Conservation (phyloP, 2,329 filamentous ascomycete species). For the Daldinia eschscholtzii region DNA sequence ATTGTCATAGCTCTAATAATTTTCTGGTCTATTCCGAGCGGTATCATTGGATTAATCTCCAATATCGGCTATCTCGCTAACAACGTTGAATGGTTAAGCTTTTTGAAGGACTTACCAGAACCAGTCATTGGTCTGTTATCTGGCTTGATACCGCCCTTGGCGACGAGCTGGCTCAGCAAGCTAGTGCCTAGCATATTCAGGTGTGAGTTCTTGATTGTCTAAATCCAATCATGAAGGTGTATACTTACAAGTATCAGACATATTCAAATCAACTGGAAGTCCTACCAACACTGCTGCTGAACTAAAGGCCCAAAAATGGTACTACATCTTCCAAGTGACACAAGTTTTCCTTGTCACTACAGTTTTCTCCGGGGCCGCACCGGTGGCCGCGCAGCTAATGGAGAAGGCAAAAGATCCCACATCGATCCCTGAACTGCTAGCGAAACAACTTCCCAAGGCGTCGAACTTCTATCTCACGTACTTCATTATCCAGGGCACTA, state of each 20-base stretch:
- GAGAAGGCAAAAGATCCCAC: constrained; percentile 48
- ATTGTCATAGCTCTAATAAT: constrained; percentile 80
- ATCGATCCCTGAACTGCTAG: constrained; percentile 64
- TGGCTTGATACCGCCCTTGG: constrained; percentile 82
- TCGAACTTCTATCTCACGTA: constrained; percentile 85
- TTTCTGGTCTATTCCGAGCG: constrained; percentile 85
- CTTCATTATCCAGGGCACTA: constrained; percentile 80
- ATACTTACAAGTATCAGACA: constrained; percentile 59
- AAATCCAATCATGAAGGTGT: not conserved
- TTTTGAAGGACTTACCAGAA: constrained; percentile 77
- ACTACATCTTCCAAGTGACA: constrained; percentile 83
- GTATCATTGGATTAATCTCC: constrained; percentile 84
- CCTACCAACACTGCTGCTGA: constrained; percentile 80
- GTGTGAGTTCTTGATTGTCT: constrained; percentile 59
- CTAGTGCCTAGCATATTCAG: constrained; percentile 83
- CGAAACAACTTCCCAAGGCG: constrained; percentile 73
- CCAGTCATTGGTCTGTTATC: constrained; percentile 82
- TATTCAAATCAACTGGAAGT: constrained; percentile 77
- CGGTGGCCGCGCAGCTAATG: constrained; percentile 47
- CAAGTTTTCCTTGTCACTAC: constrained; percentile 90
- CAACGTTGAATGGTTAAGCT: constrained; percentile 75
- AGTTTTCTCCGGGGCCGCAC: constrained; percentile 71
- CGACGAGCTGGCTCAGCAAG: constrained; percentile 85
- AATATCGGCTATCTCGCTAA: constrained; percentile 80
- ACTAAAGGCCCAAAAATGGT: constrained; percentile 81